Base-by-base conservation (phyloP, 2,329 filamentous ascomycete species). In the Colletotrichum endophyticum region DNA sequence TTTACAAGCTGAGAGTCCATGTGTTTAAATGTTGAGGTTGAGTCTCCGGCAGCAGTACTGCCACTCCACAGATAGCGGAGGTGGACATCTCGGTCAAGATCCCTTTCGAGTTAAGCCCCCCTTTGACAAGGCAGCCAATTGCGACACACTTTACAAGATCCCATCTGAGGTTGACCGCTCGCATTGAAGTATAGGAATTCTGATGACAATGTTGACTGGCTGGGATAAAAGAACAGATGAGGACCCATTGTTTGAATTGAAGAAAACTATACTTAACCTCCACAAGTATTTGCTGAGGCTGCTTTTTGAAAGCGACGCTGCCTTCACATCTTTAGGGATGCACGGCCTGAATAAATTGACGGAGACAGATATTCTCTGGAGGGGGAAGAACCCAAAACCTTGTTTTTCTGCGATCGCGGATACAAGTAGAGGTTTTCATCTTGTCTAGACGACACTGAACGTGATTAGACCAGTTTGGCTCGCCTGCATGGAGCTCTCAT, bases 161-260 rank as follows among this genome's bases (percentile, higher is more conserved):
- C 3, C 2, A n/a, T 25, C 19, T 53, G 44, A 53, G 2, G 15
- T 22, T 25, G 4, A 22, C 16, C 2, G 9, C 9, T 9, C 49
- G 49, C 5, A 8, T 56, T 56, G 0, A 25, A 13, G 0, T 25
- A 12, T 56, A 1, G 16, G 49, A 56, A 12, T 2, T 56, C 5
- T 1, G 8, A 56, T 7, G 5, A 13, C 2, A 56, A 3, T 11
- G 2, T 13, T 25, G 1, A 56, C n/a, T 56, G 2, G 4, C 1
- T 4, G n/a, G 16, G n/a, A 56, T 2, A 1, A 2, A 56, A 56
- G 49, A 56, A n/a, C 1, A 56, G 1, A 5, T n/a, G 5, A 25
- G 49, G 49, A 56, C 7, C 49, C 8, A 12, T 25, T 25, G 8
- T 9, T 0, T 56, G 4, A n/a, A 4, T 2, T n/a, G 4, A 6